Percentiles rank a stretch among this genome's conserved stretches.
phyloP scores from a whole-genome alignment of 1,284 basidiomycete species.

The Bondarzewia mesenterica region DNA sequence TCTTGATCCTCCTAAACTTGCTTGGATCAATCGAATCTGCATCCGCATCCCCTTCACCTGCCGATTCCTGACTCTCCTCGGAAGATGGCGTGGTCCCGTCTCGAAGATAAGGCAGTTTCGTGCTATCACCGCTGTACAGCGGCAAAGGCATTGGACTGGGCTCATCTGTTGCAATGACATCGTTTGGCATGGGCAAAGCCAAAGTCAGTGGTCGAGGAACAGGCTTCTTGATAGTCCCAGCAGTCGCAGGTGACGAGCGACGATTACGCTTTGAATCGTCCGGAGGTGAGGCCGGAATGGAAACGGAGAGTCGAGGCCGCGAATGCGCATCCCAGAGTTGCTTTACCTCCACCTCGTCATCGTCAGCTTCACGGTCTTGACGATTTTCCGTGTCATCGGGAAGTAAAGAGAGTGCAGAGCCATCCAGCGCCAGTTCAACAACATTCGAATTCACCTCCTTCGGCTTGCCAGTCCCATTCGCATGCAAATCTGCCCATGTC shows the following conservation, averaged over 20 bases:
- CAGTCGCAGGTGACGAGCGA: conserved; percentile 6
- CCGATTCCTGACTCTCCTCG: conserved; percentile 9
- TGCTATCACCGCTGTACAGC: background rate
- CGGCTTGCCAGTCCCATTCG: conserved; percentile 14
- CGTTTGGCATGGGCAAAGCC: background rate
- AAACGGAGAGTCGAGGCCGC: conserved; percentile 13
- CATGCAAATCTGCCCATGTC: conserved; percentile 49
- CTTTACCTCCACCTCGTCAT: conserved; percentile 26
- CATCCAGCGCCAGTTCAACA: conserved; percentile 46
- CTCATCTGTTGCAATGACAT: conserved; percentile 3
- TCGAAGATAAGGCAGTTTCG: conserved; percentile 9
- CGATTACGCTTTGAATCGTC: background rate
- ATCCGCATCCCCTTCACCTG: conserved; percentile 15
- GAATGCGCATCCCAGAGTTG: conserved; percentile 6
- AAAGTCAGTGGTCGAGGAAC: conserved; percentile 12
- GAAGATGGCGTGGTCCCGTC: conserved; percentile 6
- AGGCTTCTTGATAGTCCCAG: conserved; percentile 7
- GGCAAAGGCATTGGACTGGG: conserved; percentile 9
- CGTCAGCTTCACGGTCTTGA: conserved; percentile 11
- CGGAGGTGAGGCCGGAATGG: conserved; percentile 9
- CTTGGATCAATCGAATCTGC: conserved; percentile 16
- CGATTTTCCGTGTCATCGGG: conserved; percentile 21
- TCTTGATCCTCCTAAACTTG: conserved; percentile 21
- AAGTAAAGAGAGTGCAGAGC: conserved; percentile 33
- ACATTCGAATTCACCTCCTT: conserved; percentile 32